Evolutionary conservation across 805 yeast species (phyloP).

Genomic region (Schizosaccharomyces lindneri): DNA sequence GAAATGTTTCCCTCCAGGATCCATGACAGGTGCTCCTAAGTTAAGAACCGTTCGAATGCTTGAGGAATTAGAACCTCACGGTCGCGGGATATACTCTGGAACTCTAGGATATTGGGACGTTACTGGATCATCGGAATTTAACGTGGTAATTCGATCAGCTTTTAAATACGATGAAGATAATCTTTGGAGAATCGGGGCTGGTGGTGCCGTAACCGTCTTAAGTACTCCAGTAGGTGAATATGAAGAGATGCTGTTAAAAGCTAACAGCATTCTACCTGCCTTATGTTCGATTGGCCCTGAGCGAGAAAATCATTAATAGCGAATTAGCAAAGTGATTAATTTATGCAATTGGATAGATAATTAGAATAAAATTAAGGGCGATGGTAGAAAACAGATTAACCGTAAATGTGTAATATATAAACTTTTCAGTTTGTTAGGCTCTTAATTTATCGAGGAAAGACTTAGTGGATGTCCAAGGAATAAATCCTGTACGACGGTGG

Average conservation of each 20-base stretch:
- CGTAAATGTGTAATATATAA: neutral
- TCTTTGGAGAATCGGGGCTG: constrained; percentile 80
- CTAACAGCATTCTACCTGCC: constrained; percentile 56
- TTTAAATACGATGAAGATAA: constrained; percentile 35
- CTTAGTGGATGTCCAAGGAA: neutral
- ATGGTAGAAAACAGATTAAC: neutral
- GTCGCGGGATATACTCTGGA: constrained; percentile 79
- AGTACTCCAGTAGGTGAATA: constrained; percentile 68
- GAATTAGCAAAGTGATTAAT: too few species aligned
- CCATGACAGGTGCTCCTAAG: constrained; percentile 99
- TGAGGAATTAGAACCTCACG: constrained; percentile 24
- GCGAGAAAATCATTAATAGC: too few species aligned
- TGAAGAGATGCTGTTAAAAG: constrained; percentile 69
- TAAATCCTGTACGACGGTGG: neutral
- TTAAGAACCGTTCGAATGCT: constrained; percentile 70
- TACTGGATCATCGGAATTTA: constrained; percentile 69
- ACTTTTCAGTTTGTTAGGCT: neutral
- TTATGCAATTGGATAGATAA: neutral
- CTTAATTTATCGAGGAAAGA: neutral
- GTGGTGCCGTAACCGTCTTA: constrained; percentile 86
- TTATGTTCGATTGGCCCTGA: constrained; percentile 15
- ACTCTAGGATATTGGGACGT: constrained; percentile 88
- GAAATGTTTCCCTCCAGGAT: constrained; percentile 81
- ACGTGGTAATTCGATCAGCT: constrained; percentile 73
- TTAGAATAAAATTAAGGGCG: neutral